Percentiles rank a stretch among this genome's conserved stretches.
Conservation (phyloP, 305 asterid species). For the Fraxinus latifolia region DNA sequence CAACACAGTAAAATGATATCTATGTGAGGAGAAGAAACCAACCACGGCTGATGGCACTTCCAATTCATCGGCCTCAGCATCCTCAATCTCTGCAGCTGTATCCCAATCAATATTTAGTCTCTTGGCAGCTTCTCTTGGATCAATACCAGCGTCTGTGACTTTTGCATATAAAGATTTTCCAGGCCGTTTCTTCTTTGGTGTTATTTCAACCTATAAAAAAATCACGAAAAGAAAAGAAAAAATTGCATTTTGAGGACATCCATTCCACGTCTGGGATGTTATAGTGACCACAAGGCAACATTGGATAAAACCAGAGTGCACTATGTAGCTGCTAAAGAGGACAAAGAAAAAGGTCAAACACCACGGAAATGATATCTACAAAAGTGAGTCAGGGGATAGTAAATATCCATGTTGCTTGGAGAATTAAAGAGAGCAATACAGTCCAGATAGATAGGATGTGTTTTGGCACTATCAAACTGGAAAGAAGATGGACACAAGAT, state of each 20-base stretch:
- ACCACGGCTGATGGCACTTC: conserved; percentile 81
- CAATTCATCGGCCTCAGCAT: conserved; percentile 47
- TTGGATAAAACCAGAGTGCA: not conserved
- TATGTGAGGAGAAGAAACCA: conserved; percentile 28
- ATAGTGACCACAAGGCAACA: not conserved
- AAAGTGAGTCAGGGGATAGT: not conserved
- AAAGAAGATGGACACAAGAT: not conserved
- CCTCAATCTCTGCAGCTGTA: conserved; percentile 85
- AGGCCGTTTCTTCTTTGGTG: conserved; percentile 43
- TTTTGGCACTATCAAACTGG: not conserved
- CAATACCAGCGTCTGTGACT: conserved; percentile 80
- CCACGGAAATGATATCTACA: not conserved
- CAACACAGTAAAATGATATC: not conserved
- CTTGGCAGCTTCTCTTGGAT: conserved; percentile 79
- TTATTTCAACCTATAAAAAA: conserved; percentile 51
- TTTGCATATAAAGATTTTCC: conserved; percentile 74
- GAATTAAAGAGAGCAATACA: not conserved
- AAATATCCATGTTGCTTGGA: not conserved
- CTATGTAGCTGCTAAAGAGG: not conserved
- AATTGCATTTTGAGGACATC: not conserved
- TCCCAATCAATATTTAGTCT: conserved; percentile 91
- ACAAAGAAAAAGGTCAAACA: not conserved
- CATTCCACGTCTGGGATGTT: not conserved
- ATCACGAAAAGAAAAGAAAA: not conserved
- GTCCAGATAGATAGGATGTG: not conserved